These are phyloP conservation scores for Melampsora larici-populina DNA, from an alignment of 1,284 basidiomycete species.

Conservation along the genomic window DNA sequence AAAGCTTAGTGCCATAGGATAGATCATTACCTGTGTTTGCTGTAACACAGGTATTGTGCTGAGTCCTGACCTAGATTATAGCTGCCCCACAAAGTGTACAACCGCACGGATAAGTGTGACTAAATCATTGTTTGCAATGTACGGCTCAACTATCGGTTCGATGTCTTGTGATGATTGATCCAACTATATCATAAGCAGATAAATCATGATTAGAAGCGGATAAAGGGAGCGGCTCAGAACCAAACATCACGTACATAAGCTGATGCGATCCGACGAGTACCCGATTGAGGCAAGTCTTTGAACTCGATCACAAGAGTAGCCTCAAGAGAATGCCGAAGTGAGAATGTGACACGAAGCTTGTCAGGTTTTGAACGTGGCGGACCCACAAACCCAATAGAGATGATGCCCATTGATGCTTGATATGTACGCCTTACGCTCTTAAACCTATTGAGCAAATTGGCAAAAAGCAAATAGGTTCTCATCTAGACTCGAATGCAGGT, in stretches of 20 bases:
- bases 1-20: too few relatives aligned
- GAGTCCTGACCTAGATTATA: background rate
- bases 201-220: background rate
- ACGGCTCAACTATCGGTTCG: constrained; percentile 21
- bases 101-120: constrained; percentile 17
- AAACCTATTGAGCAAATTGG: constrained; percentile 8
- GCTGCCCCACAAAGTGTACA: constrained; percentile 14
- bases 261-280: constrained; percentile 17
- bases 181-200: constrained; percentile 5
- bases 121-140: constrained; percentile 7
- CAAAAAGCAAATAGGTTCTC: background rate
- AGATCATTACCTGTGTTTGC: too few relatives aligned
- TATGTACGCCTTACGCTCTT: constrained; percentile 18
- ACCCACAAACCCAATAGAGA: constrained; percentile 27
- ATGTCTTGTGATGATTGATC: constrained; percentile 43
- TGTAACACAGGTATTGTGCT: too few relatives aligned
- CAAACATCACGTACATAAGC: constrained; percentile 20
- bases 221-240: background rate
- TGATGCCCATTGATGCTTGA: constrained; percentile 17
- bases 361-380: background rate
- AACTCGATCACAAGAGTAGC: constrained; percentile 29
- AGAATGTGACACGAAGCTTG: constrained; percentile 35
- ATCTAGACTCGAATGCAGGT: background rate
- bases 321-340: constrained; percentile 23
- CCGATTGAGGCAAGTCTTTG: constrained; percentile 5